Conservation (phyloP, 2,329 filamentous ascomycete genomes). For the Capronia epimyces region DNA sequence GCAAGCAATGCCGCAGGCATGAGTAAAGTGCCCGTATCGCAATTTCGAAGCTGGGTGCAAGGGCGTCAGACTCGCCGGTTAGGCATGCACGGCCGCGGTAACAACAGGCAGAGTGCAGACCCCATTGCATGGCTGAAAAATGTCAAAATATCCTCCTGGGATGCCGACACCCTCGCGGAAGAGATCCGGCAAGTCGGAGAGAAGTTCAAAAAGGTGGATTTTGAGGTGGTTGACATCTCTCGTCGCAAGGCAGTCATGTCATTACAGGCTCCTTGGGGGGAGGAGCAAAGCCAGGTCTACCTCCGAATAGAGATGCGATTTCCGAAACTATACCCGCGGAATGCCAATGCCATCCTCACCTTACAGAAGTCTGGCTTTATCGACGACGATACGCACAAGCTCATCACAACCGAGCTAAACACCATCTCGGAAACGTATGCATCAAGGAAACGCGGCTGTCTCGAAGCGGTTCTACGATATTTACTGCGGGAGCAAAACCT, state of each 20-base stretch:
- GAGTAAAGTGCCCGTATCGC: slow-evolving; percentile 50
- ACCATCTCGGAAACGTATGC: slow-evolving; percentile 53
- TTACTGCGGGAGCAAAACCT: slow-evolving; percentile 55
- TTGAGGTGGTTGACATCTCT: slow-evolving; percentile 54
- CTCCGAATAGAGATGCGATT: slow-evolving; percentile 56
- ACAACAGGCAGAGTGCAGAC: slow-evolving; percentile 48
- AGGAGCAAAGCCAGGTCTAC: slow-evolving; percentile 48
- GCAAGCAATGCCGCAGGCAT: slow-evolving; percentile 40
- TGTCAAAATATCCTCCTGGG: slow-evolving; percentile 54
- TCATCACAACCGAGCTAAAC: slow-evolving; percentile 48
- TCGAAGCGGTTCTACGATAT: slow-evolving; percentile 59
- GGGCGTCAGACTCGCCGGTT: slow-evolving; percentile 45
- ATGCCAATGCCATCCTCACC: slow-evolving; percentile 47
- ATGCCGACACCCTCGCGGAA: slow-evolving; percentile 52
- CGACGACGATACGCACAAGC: slow-evolving; percentile 46
- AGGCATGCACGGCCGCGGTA: slow-evolving; percentile 46
- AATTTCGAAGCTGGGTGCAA: slow-evolving; percentile 39
- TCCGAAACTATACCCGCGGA: slow-evolving; percentile 51
- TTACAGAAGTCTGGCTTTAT: slow-evolving; percentile 56
- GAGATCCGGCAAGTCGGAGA: slow-evolving; percentile 58
- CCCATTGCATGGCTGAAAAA: slow-evolving; percentile 62
- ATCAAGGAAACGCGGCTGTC: slow-evolving; percentile 49
- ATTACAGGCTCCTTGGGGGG: slow-evolving; percentile 57
- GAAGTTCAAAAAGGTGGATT: slow-evolving; percentile 56
- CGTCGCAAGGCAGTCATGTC: slow-evolving; percentile 52